These are phyloP conservation scores for Rauvolfia tetraphylla DNA, from an alignment of 257 asterid species.

Conservation along the genomic window DNA sequence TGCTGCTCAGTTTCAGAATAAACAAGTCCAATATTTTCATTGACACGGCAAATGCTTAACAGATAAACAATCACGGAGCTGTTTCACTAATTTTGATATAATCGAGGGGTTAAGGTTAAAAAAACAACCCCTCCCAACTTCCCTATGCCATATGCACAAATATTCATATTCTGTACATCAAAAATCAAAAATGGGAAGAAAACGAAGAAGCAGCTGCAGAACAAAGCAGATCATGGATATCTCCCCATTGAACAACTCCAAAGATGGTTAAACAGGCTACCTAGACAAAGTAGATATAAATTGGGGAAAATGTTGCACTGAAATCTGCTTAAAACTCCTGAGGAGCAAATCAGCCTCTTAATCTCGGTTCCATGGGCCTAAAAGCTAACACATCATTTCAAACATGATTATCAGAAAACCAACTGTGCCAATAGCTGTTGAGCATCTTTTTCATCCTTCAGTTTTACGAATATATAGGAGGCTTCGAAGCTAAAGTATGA, in stretches of 20 bases:
- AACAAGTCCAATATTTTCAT: neutral
- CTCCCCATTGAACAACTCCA: neutral
- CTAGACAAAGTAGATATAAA: too few species aligned
- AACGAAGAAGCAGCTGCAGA: neutral
- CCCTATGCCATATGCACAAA: neutral
- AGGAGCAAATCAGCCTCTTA: neutral
- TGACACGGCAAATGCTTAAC: neutral
- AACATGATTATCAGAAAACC: neutral
- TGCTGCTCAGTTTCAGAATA: neutral
- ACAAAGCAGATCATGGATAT: too few species aligned
- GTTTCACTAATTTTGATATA: neutral
- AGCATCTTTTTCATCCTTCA: neutral
- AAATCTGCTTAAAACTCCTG: neutral
- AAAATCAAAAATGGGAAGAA: neutral
- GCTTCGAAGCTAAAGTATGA: neutral
- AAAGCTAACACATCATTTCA: too few species aligned
- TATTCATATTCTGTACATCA: conserved; percentile 8
- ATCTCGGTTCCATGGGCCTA: too few species aligned
- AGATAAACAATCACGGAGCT: neutral
- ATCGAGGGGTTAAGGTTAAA: conserved; percentile 5
- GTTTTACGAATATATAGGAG: neutral
- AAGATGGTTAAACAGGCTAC: neutral
- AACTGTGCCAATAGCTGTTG: neutral
- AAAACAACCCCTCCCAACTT: neutral
- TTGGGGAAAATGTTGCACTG: too few species aligned